Evolutionary conservation across 768 basidiomycete genomes (phyloP).

Genomic region (Tricholoma hemisulphureum): DNA sequence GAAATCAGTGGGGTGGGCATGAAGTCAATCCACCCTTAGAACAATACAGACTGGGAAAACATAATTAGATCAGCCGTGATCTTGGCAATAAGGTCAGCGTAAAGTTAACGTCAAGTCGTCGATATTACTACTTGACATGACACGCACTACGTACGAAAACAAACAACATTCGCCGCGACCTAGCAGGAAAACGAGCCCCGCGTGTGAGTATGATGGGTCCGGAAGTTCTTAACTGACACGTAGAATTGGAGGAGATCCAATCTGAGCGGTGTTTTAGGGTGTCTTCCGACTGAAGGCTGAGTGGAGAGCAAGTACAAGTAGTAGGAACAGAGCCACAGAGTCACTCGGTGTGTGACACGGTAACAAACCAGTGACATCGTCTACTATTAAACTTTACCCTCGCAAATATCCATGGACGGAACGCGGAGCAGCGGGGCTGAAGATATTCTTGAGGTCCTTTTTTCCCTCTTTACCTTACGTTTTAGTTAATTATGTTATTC

Average conservation of each 20-base stretch:
- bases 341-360: neutral
- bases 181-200: neutral
- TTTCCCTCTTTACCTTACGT: neutral
- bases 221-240: neutral
- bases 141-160: neutral
- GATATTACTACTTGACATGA: neutral
- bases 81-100: no score
- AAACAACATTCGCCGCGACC: neutral
- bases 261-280: neutral
- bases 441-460: conserved; percentile 20
- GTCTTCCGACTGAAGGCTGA: no score
- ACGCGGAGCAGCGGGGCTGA: conserved; percentile 10
- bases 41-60: neutral
- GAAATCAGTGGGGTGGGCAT: neutral
- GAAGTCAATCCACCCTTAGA: neutral
- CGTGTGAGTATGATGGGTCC: neutral
- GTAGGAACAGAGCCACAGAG: no score
- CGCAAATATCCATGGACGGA: conserved; percentile 10
- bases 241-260: neutral
- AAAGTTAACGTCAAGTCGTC: neutral
- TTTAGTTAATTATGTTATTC: neutral
- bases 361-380: neutral
- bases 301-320: no score
- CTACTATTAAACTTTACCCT: no score
- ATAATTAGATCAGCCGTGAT: neutral